Evolutionary conservation across 768 basidiomycete genomes (phyloP).

Genomic region (Auriculariales sp.): DNA sequence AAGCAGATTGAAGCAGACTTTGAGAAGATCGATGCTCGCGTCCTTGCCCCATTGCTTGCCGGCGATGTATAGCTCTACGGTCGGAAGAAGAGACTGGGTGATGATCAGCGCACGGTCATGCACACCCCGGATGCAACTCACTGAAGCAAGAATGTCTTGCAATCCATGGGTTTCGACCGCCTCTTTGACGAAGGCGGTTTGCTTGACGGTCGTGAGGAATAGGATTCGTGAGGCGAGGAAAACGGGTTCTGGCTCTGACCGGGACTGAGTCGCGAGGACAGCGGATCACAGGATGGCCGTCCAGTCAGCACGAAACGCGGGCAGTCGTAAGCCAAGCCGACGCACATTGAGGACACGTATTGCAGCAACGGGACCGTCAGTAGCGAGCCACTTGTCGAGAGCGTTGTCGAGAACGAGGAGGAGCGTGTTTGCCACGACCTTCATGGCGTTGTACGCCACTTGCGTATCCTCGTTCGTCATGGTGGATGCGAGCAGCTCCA

Average conservation of each 20-base stretch:
- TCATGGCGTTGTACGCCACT: slow-evolving; percentile 56
- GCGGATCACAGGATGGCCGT: neutral
- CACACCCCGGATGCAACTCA: slow-evolving; percentile 21
- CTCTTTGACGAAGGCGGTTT: slow-evolving; percentile 34
- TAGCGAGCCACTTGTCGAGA: slow-evolving; percentile 43
- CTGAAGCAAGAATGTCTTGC: slow-evolving; percentile 53
- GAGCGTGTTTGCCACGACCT: slow-evolving; percentile 56
- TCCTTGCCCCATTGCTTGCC: slow-evolving; percentile 45
- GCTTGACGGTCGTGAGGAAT: slow-evolving; percentile 49
- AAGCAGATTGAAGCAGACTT: slow-evolving; percentile 70
- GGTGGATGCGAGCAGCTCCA: slow-evolving; percentile 42
- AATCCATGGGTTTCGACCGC: slow-evolving; percentile 45
- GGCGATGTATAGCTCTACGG: slow-evolving; percentile 21
- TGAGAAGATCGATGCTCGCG: slow-evolving; percentile 72
- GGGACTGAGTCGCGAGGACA: neutral
- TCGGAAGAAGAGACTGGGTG: neutral
- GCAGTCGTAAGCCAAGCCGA: slow-evolving; percentile 1
- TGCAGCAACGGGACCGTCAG: slow-evolving; percentile 47
- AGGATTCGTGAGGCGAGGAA: slow-evolving; percentile 67
- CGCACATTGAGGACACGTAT: slow-evolving; percentile 46
- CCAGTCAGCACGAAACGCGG: slow-evolving; percentile 5
- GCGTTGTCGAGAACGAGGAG: slow-evolving; percentile 46
- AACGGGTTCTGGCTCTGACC: slow-evolving; percentile 32
- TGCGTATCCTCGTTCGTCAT: slow-evolving; percentile 39
- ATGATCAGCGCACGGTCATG: neutral